A percentile compares a stretch with the other conserved stretches of the same genome.
Evolutionary conservation across 345 rosid genomes (phyloP).

Genomic region (Tarenaya hassleriana): DNA sequence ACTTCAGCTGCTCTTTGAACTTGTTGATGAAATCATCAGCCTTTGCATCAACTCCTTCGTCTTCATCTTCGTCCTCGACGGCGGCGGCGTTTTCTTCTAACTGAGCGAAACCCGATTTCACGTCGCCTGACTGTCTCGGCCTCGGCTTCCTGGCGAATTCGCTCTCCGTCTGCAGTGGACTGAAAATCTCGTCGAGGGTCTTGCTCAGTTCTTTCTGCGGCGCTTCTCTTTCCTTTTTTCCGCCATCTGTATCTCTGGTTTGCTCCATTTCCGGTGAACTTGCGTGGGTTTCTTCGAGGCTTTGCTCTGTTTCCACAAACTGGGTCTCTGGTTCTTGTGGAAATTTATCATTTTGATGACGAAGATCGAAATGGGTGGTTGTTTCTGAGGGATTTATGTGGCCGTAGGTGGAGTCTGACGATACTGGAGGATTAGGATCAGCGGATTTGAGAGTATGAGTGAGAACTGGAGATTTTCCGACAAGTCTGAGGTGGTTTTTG

Average conservation of each 20-base stretch:
- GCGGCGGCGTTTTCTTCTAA: background rate
- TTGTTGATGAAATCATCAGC: conserved; percentile 10
- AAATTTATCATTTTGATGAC: background rate
- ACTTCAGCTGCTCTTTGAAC: conserved; percentile 3
- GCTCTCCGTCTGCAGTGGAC: background rate
- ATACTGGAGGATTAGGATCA: conserved; percentile 30
- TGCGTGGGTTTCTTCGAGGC: conserved; percentile 15
- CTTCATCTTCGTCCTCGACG: background rate
- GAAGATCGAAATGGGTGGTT: conserved; percentile 9
- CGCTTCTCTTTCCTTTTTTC: conserved; percentile 45
- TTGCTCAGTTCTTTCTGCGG: background rate
- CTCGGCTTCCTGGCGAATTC: background rate
- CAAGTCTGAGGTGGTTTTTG: background rate
- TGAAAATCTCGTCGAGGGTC: background rate
- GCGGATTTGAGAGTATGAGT: conserved; percentile 26
- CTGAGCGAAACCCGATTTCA: conserved; percentile 15
- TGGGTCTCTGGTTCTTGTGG: conserved; percentile 11
- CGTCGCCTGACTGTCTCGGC: conserved; percentile 3
- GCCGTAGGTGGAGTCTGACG: conserved; percentile 12
- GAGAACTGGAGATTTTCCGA: conserved; percentile 18
- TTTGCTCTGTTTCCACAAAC: conserved; percentile 20
- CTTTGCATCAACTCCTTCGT: conserved; percentile 3
- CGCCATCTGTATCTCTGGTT: conserved; percentile 38
- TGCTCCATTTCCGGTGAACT: conserved; percentile 24
- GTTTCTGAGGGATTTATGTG: conserved; percentile 12